Evolutionary conservation across 257 asterid genomes (phyloP), one percentile per base, ranked within the genome.

Genomic region (Primulina huaijiensis): DNA sequence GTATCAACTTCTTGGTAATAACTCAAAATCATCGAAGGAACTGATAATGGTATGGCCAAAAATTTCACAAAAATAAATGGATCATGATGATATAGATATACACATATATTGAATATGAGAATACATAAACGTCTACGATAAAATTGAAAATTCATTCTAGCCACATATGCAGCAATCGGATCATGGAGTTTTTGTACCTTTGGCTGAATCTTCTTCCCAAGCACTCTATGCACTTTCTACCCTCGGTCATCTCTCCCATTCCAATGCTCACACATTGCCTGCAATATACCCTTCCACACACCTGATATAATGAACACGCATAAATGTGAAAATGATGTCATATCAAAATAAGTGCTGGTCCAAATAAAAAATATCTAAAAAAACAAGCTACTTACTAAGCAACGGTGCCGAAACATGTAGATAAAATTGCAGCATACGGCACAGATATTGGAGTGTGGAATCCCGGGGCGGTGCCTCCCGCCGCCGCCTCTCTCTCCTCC

Each of bases 241-340:
- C 90, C 79, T 89, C 88, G 0, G 87, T 37, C 96, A 89, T 87
- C 75, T 87, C 94, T 67, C 94, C 96, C 96, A 89, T 89, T 38
- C 96, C 96, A 21, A 76, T 72, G 56, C 73, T 72, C 77, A 85
- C 86, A 35, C 96, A 89, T n/a, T 81, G 90, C 82, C 91, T 78
- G 82, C 94, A 89, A 55, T 89, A 87, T 2, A 72, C 94, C 77
- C 96, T 87, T 74, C 95, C 95, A 75, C 95, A 88, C 1, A 86
- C 95, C 95, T 88, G 20, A 60, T 8, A 52, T 1, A 6, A 43
- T 10, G 16, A 3, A 33, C 9, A 50, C 58, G 17, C 8, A 12
- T n/a, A 34, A 37, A 19, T 21, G 3, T 7, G 5, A 70, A 60
- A 25, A 11, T 62, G 7, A 5, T 31, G 14, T 9, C 9, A 3